Conservation (phyloP, 2,329 filamentous ascomycete species). For the Drechslera avenae region DNA sequence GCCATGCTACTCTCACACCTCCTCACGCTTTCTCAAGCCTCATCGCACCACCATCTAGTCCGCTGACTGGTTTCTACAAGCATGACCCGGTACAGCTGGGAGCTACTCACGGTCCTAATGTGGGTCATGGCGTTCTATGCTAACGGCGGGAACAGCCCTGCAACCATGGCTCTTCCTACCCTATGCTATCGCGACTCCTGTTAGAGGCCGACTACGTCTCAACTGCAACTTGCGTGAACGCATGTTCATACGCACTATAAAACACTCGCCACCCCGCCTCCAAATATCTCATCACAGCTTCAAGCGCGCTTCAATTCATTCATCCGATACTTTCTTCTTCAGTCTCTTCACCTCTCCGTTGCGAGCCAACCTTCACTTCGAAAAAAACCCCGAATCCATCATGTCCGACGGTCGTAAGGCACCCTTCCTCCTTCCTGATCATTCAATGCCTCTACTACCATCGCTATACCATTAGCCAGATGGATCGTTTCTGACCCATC, state of each 20-base stretch:
- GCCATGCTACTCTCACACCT: slow-evolving; percentile 38
- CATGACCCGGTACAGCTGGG: slow-evolving; percentile 42
- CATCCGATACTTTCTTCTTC: slow-evolving; percentile 7
- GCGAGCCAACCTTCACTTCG: slow-evolving; percentile 19
- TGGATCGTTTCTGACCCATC: too few relatives aligned
- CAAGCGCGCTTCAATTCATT: slow-evolving; percentile 24
- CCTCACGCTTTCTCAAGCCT: slow-evolving; percentile 34
- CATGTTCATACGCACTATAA: slow-evolving; percentile 40
- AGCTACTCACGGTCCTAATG: slow-evolving; percentile 42
- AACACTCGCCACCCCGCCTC: slow-evolving; percentile 44
- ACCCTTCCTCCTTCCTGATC: slow-evolving; percentile 11
- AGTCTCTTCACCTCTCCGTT: slow-evolving; percentile 13
- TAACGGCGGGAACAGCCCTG: slow-evolving; percentile 47
- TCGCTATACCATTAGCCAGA: not conserved
- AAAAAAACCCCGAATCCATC: slow-evolving; percentile 16
- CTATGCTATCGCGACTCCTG: slow-evolving; percentile 30
- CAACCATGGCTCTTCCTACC: slow-evolving; percentile 26
- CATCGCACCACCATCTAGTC: slow-evolving; percentile 33
- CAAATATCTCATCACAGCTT: slow-evolving; percentile 22
- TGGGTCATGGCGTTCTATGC: slow-evolving; percentile 43
- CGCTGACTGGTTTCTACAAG: slow-evolving; percentile 41
- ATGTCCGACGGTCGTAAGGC: slow-evolving; percentile 65
- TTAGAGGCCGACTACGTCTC: slow-evolving; percentile 23
- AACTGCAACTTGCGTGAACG: slow-evolving; percentile 31
- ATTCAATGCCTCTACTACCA: slow-evolving; percentile 15